Evolutionary conservation across 2,329 filamentous ascomycete genomes (phyloP).

Genomic region (Periconia sp.): DNA sequence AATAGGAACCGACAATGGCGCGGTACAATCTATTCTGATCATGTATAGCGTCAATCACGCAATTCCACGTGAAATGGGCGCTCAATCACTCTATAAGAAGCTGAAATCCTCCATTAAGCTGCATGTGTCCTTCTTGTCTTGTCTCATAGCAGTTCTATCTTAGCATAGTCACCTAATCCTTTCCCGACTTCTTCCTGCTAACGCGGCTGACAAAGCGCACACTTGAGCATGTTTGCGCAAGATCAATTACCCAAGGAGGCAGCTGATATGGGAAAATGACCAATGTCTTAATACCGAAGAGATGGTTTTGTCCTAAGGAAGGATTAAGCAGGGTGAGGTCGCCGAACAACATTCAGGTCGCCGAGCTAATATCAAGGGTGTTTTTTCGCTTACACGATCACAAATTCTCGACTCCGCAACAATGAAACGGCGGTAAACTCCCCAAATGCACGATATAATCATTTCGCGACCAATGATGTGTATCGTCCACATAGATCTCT

Average conservation of each 20-base stretch:
- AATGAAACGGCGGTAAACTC: no score
- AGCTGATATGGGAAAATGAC: background rate
- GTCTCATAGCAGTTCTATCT: background rate
- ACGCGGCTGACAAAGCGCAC: background rate
- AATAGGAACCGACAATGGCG: no score
- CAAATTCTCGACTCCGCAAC: background rate
- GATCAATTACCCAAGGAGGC: background rate
- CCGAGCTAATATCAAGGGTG: background rate
- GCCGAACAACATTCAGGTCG: background rate
- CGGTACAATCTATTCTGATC: no score
- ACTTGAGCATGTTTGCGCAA: background rate
- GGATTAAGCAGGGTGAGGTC: background rate
- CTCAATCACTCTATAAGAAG: background rate
- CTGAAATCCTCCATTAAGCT: no score
- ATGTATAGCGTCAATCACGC: slow-evolving; percentile 1
- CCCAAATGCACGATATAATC: no score
- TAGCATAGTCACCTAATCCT: background rate
- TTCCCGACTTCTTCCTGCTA: background rate
- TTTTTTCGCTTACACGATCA: background rate
- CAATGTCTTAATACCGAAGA: background rate
- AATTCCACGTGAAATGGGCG: slow-evolving; percentile 1
- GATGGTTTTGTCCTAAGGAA: background rate
- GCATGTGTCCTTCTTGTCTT: background rate
- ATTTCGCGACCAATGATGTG: no score
- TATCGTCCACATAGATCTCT: no score